Evolutionary conservation across 352 stramenopile genomes (phyloP), one percentile per base, ranked within the genome.

Genomic region (Globisporangium apiculatum): DNA sequence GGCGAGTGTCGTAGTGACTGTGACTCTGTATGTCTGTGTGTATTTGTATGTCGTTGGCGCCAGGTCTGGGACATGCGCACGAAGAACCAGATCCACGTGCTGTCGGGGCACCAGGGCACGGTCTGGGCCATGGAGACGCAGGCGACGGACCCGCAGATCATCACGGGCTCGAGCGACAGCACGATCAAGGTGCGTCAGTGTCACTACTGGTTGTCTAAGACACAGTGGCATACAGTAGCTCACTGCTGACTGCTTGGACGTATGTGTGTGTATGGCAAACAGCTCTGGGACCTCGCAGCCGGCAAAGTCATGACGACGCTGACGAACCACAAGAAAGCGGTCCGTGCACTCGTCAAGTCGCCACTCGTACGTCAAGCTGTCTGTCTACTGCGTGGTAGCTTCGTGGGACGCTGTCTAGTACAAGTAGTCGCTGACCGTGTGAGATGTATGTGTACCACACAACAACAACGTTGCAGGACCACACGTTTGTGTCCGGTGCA

Each of bases 241-340:
- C 1, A 31, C 24, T 31, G 45, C 5, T 6, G 24, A 31, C 24
- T 31, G 45, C 5, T 6, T 53, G 14, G 24, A 24, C n/a, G 11
- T 10, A 45, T 15, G 12, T 48, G 9, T 35, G 52, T 24, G 41
- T 18, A 31, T 38, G 24, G 15, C 49, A 24, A 8, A 43, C 11
- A 92, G 80, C 66, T 99, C 5, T 99, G 97, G 97, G 97, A 99
- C 75, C 76, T 99, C 40, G 94, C 94, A 5, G 95, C 96, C 0
- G 97, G 97, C 24, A 99, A 98, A 72, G 89, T 96, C 48, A 98
- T 99, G 83, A 97, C 94, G 24, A 99, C 97, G 10, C 72, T 99
- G 17, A 99, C 97, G n/a, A 97, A 99, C 76, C 97, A 99, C 77
- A 99, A 99, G 83, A 99, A 99, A 71, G 91, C 87, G 17, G 79